Evolutionary conservation across 306 rosid species (phyloP).

Genomic region (Castanospermum australe): DNA sequence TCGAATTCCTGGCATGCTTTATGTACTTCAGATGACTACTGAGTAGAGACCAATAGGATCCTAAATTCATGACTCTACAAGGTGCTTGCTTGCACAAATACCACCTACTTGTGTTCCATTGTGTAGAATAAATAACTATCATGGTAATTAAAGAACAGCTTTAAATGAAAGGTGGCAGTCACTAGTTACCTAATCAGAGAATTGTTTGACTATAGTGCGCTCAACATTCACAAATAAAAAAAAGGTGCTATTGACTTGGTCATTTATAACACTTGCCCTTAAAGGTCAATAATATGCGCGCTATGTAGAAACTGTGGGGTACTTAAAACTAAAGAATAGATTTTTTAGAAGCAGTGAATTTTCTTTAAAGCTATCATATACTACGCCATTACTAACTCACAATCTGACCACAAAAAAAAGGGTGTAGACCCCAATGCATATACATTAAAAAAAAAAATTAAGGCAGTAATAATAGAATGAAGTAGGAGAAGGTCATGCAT

Average conservation of each 20-base stretch:
- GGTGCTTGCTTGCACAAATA: background rate
- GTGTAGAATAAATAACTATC: background rate
- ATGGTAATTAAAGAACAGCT: background rate
- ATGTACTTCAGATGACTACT: background rate
- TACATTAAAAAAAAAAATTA: background rate
- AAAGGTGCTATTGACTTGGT: background rate
- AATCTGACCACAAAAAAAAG: background rate
- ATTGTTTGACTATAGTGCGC: constrained; percentile 5
- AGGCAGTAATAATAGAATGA: background rate
- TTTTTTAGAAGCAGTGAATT: background rate
- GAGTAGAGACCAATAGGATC: background rate
- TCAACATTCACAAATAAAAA: background rate
- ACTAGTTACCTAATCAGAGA: background rate
- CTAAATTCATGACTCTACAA: background rate
- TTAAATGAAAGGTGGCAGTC: background rate
- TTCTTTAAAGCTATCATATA: background rate
- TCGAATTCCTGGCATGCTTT: background rate
- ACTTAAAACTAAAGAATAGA: too few relatives aligned
- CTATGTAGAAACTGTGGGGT: background rate
- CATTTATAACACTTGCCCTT: background rate
- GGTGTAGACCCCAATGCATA: background rate
- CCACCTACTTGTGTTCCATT: background rate
- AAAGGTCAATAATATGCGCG: background rate
- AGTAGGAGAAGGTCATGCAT: constrained; percentile 10
- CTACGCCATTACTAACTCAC: background rate